These are phyloP conservation scores for Penicillium olsonii DNA, from an alignment of 2,329 filamentous ascomycete species.

Conservation along the genomic window DNA sequence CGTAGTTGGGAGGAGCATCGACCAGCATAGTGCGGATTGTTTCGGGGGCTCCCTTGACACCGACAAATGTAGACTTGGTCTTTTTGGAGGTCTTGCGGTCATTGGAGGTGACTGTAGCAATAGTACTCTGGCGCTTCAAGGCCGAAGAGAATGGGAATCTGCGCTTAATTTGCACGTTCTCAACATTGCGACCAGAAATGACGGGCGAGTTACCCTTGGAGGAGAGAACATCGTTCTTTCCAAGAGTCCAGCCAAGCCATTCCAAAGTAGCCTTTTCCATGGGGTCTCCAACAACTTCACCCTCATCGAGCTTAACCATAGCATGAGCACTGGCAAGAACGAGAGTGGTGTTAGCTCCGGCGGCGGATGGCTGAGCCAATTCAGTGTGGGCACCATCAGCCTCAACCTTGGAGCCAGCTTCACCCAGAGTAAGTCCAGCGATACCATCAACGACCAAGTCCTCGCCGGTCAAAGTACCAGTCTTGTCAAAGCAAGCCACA, in stretches of 20 bases:
- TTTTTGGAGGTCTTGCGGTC: conserved; percentile 74
- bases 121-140: conserved; percentile 91
- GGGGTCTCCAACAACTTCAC: conserved; percentile 94
- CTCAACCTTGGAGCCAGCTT: conserved; percentile 67
- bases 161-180: conserved; percentile 89
- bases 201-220: conserved; percentile 57
- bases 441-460: conserved; percentile 97
- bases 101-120: conserved; percentile 76
- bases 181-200: conserved; percentile 50
- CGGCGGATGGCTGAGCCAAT: conserved; percentile 69
- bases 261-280: conserved; percentile 97
- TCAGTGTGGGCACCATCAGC: conserved; percentile 80
- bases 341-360: conserved; percentile 79
- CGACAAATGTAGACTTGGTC: conserved; percentile 83
- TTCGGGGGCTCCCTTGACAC: conserved; percentile 95
- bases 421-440: conserved; percentile 77
- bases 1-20: conserved; percentile 80
- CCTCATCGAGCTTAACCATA: conserved; percentile 92
- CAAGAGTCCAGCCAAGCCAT: conserved; percentile 90
- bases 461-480: conserved; percentile 92
- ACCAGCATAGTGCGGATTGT: conserved; percentile 94
- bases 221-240: conserved; percentile 79
- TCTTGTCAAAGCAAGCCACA: conserved; percentile 98
- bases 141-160: conserved; percentile 98
- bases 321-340: conserved; percentile 95